These are phyloP conservation scores for Tillandsia leiboldiana DNA, from an alignment of 176 grass and related monocot genomes.

Conservation along the genomic window DNA sequence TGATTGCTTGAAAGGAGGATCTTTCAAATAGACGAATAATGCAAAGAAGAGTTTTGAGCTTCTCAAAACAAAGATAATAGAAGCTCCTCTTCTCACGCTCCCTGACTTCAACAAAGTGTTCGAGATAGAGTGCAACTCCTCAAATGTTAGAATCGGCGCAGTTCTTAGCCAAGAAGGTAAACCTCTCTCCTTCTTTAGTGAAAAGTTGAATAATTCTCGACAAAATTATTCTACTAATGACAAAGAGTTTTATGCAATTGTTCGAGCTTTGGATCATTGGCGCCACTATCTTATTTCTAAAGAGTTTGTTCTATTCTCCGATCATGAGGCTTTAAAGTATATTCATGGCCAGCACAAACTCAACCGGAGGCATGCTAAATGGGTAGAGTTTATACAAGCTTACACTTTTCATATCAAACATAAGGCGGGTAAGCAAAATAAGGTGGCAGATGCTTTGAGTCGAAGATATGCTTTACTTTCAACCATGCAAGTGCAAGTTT, in stretches of 20 bases:
- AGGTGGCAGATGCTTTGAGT: no score
- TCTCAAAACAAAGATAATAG: no score
- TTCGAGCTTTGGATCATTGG: conserved; percentile 10
- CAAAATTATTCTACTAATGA: neutral
- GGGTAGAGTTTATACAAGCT: conserved; percentile 7
- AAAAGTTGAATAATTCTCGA: conserved; percentile 7
- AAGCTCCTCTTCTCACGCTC: no score
- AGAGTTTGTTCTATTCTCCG: neutral
- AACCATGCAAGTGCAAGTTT: no score
- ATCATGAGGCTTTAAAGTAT: no score
- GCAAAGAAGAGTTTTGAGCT: no score
- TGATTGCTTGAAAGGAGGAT: no score
- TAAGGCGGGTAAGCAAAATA: no score
- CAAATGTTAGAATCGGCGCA: neutral
- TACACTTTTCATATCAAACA: neutral
- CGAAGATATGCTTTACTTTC: no score
- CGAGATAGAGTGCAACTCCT: neutral
- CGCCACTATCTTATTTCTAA: conserved; percentile 5
- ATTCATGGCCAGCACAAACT: no score
- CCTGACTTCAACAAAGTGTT: neutral
- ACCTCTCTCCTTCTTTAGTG: conserved; percentile 3
- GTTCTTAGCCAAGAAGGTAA: neutral
- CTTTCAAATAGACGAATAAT: no score
- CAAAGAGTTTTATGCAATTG: conserved; percentile 14
- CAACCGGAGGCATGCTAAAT: neutral